These are phyloP conservation scores for Ceriops tagal DNA, from an alignment of 345 rosid genomes.

Conservation along the genomic window DNA sequence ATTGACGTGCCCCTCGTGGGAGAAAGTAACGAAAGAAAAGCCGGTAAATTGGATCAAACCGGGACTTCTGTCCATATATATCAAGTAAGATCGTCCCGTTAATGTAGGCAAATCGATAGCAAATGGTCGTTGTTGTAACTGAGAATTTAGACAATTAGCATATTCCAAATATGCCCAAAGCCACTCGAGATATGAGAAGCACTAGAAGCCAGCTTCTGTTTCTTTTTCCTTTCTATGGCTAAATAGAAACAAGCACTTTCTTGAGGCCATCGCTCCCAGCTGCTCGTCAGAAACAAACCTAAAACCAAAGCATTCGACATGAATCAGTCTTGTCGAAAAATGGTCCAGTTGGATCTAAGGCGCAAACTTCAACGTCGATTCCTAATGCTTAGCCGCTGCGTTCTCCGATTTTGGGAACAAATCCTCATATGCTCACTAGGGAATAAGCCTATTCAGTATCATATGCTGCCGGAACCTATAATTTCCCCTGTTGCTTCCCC, in stretches of 20 bases:
- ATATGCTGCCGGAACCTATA: conserved; percentile 34
- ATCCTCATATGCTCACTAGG: conserved; percentile 45
- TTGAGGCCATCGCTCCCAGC: conserved; percentile 21
- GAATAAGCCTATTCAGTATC: conserved; percentile 43
- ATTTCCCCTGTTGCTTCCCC: conserved; percentile 21
- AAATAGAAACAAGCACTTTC: neutral
- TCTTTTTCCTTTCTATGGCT: conserved; percentile 21
- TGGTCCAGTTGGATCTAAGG: conserved; percentile 36
- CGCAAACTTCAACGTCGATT: conserved; percentile 46
- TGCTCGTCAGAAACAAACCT: neutral
- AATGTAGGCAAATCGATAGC: conserved; percentile 36
- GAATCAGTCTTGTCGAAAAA: conserved; percentile 28
- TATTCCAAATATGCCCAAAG: conserved; percentile 24
- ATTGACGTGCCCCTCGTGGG: too few species aligned
- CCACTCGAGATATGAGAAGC: neutral
- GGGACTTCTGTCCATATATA: neutral
- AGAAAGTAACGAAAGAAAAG: conserved; percentile 4
- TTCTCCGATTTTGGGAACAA: conserved; percentile 44
- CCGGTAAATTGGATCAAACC: conserved; percentile 26
- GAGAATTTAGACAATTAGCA: neutral
- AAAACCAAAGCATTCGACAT: neutral
- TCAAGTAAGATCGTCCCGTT: conserved; percentile 37
- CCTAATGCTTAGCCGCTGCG: conserved; percentile 47
- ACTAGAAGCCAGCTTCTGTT: neutral
- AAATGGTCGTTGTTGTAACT: conserved; percentile 6